Base-by-base conservation (phyloP, 2,329 filamentous ascomycete genomes). In the Neonectria magnoliae region DNA sequence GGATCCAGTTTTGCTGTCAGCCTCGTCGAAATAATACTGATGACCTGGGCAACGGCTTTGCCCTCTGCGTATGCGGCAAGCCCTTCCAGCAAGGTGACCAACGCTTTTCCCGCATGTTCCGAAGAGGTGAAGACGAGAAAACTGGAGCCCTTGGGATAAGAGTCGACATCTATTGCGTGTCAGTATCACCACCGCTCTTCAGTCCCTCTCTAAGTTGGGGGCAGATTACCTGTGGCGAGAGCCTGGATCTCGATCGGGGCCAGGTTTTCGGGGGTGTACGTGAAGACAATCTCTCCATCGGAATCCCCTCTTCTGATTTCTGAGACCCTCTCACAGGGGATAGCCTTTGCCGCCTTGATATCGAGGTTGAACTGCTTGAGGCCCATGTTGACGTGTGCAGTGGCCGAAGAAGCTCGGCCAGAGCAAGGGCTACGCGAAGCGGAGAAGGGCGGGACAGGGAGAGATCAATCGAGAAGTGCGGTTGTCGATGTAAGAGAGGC, bases 211-310 rank as follows among this genome's bases (percentile, higher is more conserved):
- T 13, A 41, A 6, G 16, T 4, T 3, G 11, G 22, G 13, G 36
- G 20, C 20, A 41, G 10, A 73, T 69, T 64, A 79, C 80, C 77
- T 69, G 78, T 74, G 29, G 73, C 76, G 6, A 82, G 71, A 5
- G 80, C 74, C 18, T 76, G 80, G 8, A 86, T 75, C 22, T 77
- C 70, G 5, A 85, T 62, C 16, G 75, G 66, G 1, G 64, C 42
- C 3, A 80, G 60, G 8, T 54, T 47, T 3, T 73, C 50, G 57
- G 80, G 75, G 10, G 59, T 66, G 65, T 81, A 92, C 5, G 78
- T 82, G 75, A 95, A 91, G 14, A 84, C 84, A 61, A 97, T 83
- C 61, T 92, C 88, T 55, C 91, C 92, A 76, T 95, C 91, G 33
- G 91, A 90, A 5, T 90, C 88, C 16, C 91, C 91, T 38, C 82